Evolutionary conservation across 2,329 filamentous ascomycete genomes (phyloP).

Genomic region (Colletotrichum karsti): DNA sequence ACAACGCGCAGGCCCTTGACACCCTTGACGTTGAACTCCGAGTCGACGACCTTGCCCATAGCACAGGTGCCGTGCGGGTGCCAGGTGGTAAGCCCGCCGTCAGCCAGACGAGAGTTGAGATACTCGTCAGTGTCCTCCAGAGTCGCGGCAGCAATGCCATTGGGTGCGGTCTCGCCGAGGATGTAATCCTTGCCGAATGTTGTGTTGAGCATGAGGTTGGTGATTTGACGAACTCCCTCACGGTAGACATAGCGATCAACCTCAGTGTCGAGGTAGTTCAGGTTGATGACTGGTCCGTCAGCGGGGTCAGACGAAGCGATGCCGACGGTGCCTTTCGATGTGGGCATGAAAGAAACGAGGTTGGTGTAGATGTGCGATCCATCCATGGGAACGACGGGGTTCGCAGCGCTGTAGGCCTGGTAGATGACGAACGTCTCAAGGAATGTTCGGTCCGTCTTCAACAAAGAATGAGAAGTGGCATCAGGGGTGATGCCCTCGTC

Average conservation of each 20-base stretch:
- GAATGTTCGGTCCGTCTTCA: slow-evolving; percentile 35
- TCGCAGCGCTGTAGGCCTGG: slow-evolving; percentile 9
- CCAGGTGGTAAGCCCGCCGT: slow-evolving; percentile 20
- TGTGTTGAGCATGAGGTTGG: slow-evolving; percentile 31
- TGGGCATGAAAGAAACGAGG: slow-evolving; percentile 34
- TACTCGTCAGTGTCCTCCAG: slow-evolving; percentile 6
- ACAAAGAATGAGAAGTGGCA: slow-evolving; percentile 42
- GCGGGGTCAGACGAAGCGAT: slow-evolving; percentile 29
- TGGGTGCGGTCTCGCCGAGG: background rate
- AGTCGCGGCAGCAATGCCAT: background rate
- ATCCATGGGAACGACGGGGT: slow-evolving; percentile 10
- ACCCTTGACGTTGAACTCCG: slow-evolving; percentile 44
- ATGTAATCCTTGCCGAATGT: slow-evolving; percentile 18
- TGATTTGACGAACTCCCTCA: slow-evolving; percentile 34
- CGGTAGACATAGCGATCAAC: slow-evolving; percentile 39
- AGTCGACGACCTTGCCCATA: slow-evolving; percentile 42
- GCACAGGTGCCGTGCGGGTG: slow-evolving; percentile 37
- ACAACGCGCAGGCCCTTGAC: slow-evolving; percentile 44
- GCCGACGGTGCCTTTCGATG: slow-evolving; percentile 38
- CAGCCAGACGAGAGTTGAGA: background rate
- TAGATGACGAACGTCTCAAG: slow-evolving; percentile 36
- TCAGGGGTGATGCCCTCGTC: slow-evolving; percentile 42
- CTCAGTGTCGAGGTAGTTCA: slow-evolving; percentile 40
- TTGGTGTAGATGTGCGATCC: slow-evolving; percentile 29
- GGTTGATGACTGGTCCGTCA: slow-evolving; percentile 35